phyloP scores from a whole-genome alignment of 345 rosid genomes.

The Populus pruinosa region DNA sequence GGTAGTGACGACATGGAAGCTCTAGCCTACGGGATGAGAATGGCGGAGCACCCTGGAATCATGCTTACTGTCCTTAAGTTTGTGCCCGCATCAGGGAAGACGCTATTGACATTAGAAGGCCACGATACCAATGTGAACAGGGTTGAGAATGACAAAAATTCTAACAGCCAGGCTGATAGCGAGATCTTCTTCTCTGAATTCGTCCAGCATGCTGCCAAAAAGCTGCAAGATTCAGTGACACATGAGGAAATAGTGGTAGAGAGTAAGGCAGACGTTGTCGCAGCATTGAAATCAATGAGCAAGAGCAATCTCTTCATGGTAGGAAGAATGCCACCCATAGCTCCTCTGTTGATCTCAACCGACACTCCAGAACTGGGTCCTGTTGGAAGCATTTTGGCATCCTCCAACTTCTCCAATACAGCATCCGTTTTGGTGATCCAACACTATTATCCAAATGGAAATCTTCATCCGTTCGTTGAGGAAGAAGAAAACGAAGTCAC shows the following conservation, averaged over 20 bases:
- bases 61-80: constrained; percentile 42
- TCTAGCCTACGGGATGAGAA: constrained; percentile 50
- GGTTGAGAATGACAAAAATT: neutral
- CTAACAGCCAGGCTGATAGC: neutral
- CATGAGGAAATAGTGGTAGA: constrained; percentile 33
- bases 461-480: constrained; percentile 1
- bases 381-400: constrained; percentile 41
- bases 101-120: neutral
- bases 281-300: constrained; percentile 29
- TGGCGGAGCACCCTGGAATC: constrained; percentile 66
- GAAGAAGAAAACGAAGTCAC: neutral
- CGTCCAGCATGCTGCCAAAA: constrained; percentile 15
- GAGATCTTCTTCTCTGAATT: constrained; percentile 26
- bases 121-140: no score
- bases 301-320: constrained; percentile 40
- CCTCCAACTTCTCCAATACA: constrained; percentile 40
- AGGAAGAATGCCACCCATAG: constrained; percentile 38
- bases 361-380: constrained; percentile 52
- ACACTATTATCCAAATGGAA: constrained; percentile 17
- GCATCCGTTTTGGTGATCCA: constrained; percentile 49
- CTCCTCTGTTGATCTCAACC: constrained; percentile 21
- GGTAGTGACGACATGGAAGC: constrained; percentile 57
- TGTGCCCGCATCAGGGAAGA: constrained; percentile 16
- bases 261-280: constrained; percentile 32
- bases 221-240: constrained; percentile 26